Evolutionary conservation across 805 yeast species (phyloP), one percentile per base, ranked within the genome.

Genomic region (Danielia oregonensis): DNA sequence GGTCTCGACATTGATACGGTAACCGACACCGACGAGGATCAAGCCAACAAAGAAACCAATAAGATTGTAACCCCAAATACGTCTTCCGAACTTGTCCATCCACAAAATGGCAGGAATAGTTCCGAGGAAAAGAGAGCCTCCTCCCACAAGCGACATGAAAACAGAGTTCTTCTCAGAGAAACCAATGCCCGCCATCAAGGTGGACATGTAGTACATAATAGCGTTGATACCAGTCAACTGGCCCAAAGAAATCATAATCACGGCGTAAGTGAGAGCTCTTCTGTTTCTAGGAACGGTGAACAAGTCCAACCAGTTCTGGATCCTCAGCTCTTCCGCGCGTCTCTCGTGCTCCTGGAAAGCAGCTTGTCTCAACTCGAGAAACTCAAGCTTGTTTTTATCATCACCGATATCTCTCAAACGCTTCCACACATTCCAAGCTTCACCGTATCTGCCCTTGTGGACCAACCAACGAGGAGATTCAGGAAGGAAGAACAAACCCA

Each of bases 171-270:
- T 72, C 14, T 57, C 56, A 38, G 54, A 41, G 57, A 79, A 79
- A 6, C 83, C 83, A 49, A 79, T 75, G 22, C 64, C 59, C 3
- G 48, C 52, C 77, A 79, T 72, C 50, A 79, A 59, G 3, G 72
- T 73, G 30, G 82, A 70, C 75, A 78, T 69, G 56, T 79, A 75
- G 62, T 78, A 79, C 74, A 78, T 68, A 39, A 79, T 72, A 26
- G 79, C 84, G 48, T 79, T 79, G 46, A 79, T 73, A 64, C 85
- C 85, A 4, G 84, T 78, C 60, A 79, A 69, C 54, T 79, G 86
- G 33, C 82, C 82, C 36, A 77, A 62, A 45, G 71, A 57, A 36
- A 77, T 68, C 82, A 78, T 77, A 45, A 74, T 67, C 33, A 64
- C 63, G 7, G 83, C 70, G 52, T 77, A 78, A 14, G 75, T 55